Evolutionary conservation across 2,329 filamentous ascomycete species (phyloP).

Genomic region (Bipolaris bicolor): DNA sequence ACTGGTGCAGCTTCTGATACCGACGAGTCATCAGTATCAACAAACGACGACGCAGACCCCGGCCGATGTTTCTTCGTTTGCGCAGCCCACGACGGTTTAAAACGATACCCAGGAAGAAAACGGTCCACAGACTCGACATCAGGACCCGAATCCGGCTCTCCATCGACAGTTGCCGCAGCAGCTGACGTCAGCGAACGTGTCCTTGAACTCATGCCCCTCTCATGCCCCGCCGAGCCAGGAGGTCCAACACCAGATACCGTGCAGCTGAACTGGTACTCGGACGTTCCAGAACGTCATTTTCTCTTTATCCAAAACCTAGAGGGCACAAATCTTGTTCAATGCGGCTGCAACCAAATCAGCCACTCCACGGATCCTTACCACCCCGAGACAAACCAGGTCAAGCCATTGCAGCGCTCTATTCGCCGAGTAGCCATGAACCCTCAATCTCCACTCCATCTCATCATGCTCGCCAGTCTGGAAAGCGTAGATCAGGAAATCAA

Average conservation of each 20-base stretch:
- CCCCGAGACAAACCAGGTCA: conserved; percentile 19
- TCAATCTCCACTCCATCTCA: conserved; percentile 31
- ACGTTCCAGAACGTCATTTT: conserved; percentile 24
- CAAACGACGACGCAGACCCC: not conserved
- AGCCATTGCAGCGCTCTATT: conserved; percentile 23
- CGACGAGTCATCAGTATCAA: conserved; percentile 6
- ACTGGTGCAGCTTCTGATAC: conserved; percentile 7
- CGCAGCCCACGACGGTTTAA: conserved; percentile 2
- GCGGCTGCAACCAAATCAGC: not conserved
- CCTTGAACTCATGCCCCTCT: not conserved
- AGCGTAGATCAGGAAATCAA: conserved; percentile 71
- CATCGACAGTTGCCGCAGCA: not conserved
- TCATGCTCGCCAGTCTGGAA: conserved; percentile 61
- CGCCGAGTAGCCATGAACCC: conserved; percentile 29
- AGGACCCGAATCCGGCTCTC: not conserved
- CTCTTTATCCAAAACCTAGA: conserved; percentile 15
- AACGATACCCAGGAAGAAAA: conserved; percentile 4
- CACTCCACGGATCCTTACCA: conserved; percentile 22
- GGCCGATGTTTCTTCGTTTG: conserved; percentile 6
- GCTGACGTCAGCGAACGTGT: not conserved
- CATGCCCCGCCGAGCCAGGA: not conserved
- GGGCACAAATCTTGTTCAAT: conserved; percentile 1
- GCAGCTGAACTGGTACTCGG: conserved; percentile 18
- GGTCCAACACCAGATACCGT: not conserved
- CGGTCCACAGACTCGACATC: not conserved